phyloP scores from a whole-genome alignment of 1,284 basidiomycete species.

The Moniliella sp. region DNA sequence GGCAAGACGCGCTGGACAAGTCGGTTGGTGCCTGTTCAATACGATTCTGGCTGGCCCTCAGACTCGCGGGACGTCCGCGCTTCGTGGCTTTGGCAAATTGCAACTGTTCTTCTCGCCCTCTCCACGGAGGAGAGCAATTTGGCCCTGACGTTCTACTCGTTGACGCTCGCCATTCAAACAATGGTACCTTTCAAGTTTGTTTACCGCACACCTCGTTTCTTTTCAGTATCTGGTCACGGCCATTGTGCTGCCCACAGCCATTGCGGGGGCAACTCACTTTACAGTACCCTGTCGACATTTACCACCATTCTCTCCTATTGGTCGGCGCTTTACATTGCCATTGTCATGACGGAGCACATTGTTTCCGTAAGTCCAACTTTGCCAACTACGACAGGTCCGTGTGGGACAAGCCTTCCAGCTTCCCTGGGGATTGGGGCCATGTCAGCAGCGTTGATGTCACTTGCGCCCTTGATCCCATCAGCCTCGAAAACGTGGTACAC shows the following conservation, averaged over 20 bases:
- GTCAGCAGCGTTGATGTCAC: constrained; percentile 11
- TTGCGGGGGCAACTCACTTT: constrained; percentile 45
- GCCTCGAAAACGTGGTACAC: constrained; percentile 10
- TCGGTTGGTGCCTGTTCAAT: constrained; percentile 48
- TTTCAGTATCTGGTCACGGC: constrained; percentile 58
- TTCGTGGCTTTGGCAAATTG: constrained; percentile 60
- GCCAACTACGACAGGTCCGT: constrained; percentile 42
- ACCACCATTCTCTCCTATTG: constrained; percentile 46
- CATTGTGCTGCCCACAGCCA: constrained; percentile 46
- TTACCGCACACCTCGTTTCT: too few relatives aligned
- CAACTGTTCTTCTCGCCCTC: constrained; percentile 58
- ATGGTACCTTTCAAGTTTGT: too few relatives aligned
- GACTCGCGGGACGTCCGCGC: too few relatives aligned
- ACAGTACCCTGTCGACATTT: constrained; percentile 40
- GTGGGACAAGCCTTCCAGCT: constrained; percentile 40
- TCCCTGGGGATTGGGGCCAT: constrained; percentile 42
- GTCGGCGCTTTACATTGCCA: constrained; percentile 44
- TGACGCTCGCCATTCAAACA: too few relatives aligned
- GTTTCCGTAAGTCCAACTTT: constrained; percentile 40
- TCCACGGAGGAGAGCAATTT: constrained; percentile 56
- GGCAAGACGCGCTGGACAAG: constrained; percentile 28
- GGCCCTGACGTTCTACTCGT: constrained; percentile 51
- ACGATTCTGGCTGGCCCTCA: constrained; percentile 49
- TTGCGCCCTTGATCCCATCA: constrained; percentile 24
- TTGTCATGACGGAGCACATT: constrained; percentile 44